Percentiles rank a stretch among this genome's conserved stretches.
phyloP scores from a whole-genome alignment of 2,329 filamentous ascomycete species.

The Alternaria hordeiaustralica region DNA sequence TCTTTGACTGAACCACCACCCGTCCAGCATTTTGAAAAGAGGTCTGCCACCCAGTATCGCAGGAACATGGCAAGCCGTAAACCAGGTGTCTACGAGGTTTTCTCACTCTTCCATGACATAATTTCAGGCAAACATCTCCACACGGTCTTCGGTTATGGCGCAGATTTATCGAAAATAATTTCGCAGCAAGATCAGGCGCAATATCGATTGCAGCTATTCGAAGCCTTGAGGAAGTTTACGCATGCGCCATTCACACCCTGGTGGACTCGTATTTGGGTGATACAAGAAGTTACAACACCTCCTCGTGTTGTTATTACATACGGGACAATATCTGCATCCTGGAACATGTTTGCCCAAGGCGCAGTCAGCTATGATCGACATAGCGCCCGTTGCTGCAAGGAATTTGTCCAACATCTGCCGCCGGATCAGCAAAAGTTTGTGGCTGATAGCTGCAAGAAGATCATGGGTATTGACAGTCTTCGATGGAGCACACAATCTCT shows the following conservation, averaged over 20 bases:
- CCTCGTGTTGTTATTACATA: constrained; percentile 6
- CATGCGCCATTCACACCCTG: constrained; percentile 18
- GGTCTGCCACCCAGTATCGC: background rate
- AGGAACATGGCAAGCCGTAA: background rate
- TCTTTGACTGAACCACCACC: background rate
- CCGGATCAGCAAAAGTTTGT: background rate
- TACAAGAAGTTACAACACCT: constrained; percentile 23
- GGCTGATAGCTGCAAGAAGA: background rate
- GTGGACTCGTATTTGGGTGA: constrained; percentile 26
- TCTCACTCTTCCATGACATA: background rate
- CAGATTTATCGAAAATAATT: background rate
- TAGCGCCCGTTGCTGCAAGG: background rate
- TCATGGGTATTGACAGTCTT: background rate
- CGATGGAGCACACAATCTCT: background rate
- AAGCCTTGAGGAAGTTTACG: constrained; percentile 18
- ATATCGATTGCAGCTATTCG: background rate
- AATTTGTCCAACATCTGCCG: rapidly evolving
- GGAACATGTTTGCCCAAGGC: background rate
- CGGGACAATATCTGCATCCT: background rate
- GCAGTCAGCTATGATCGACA: background rate
- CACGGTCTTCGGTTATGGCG: background rate
- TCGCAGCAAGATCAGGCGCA: background rate
- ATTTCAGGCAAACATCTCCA: background rate
- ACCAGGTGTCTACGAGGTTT: background rate
- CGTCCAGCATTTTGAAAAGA: background rate